Percentiles rank a stretch among this genome's conserved stretches.
These are phyloP conservation scores for Termitomyces sp. DNA, from an alignment of 768 basidiomycete genomes.

Conservation along the genomic window DNA sequence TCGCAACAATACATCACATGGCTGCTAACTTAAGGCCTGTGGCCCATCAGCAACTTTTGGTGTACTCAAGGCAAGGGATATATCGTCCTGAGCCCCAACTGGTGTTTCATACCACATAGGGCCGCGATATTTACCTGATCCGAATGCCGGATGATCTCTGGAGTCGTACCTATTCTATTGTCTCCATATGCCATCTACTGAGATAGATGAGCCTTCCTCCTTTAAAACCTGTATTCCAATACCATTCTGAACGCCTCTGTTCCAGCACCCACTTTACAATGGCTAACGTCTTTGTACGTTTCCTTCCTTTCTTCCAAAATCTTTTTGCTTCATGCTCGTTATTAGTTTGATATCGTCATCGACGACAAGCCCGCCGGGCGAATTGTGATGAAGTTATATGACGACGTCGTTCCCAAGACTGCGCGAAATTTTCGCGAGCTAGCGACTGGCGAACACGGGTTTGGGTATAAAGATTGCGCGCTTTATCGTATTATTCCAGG, in stretches of 20 bases:
- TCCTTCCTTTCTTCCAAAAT: background rate
- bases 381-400: constrained; percentile 78
- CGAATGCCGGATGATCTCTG: constrained; percentile 6
- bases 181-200: constrained; percentile 5
- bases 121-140: constrained; percentile 7
- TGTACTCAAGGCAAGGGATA: background rate
- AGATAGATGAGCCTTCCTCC: background rate
- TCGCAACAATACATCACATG: constrained; percentile 7
- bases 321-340: background rate
- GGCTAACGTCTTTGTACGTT: constrained; percentile 16
- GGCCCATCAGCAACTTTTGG: background rate
- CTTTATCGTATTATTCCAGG: constrained; percentile 74
- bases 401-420: constrained; percentile 78
- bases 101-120: background rate
- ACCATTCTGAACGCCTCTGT: background rate
- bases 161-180: background rate
- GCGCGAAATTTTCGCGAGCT: constrained; percentile 77
- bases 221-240: background rate
- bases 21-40: background rate
- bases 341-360: constrained; percentile 62
- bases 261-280: background rate
- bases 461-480: constrained; percentile 60
- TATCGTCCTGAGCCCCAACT: background rate
- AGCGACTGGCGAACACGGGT: constrained; percentile 56
- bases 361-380: constrained; percentile 54